Base-by-base conservation (phyloP, 768 basidiomycete species). In the Suillus decipiens region DNA sequence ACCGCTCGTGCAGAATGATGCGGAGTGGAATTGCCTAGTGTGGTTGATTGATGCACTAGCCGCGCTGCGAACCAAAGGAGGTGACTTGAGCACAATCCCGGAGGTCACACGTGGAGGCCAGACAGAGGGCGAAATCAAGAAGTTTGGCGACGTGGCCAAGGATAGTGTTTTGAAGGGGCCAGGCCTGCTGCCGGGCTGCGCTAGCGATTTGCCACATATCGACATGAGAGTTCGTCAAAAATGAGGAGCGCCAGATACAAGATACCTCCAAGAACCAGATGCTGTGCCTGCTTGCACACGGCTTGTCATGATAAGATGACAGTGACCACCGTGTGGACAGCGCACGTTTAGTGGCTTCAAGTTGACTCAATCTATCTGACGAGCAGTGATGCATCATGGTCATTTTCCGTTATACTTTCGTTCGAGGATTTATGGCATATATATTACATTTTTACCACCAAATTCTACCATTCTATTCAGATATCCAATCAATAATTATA, bases 161-260 rank as follows among this genome's bases (percentile, higher is more conserved):
- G 50, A 51, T 10, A 51, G 9, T 11, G 28, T 51, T 31, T 51
- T 31, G 28, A 51, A 51, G 28, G 10, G 28, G 50, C 2, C 28
- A 51, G 48, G 24, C 24, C 15, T 24, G 14, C 24, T 50, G 24
- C 28, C 17, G 1, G 9, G 10, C 28, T 51, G 50, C 10, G 50
- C 50, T 51, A 51, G 5, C 28, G 17, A 51, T 31, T 28, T 51
- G 28, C 28, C 17, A 9, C 50, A 51, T 10, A 31, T 51, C 17
- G 17, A 51, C 17, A 51, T 51, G 50, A 51, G 50, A 31, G 50
- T 51, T 51, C 50, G 28, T 51, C 9, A 19, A 51, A 31, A 51
- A 51, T 50, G 48, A 50, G 47, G 24, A 24, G 8, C 7, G 24
- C 48, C 8, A 28, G 48, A 9, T 22, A 45, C 43, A 45, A 45